phyloP scores from a whole-genome alignment of 2,329 filamentous ascomycete genomes.

The Fusarium hainanense region DNA sequence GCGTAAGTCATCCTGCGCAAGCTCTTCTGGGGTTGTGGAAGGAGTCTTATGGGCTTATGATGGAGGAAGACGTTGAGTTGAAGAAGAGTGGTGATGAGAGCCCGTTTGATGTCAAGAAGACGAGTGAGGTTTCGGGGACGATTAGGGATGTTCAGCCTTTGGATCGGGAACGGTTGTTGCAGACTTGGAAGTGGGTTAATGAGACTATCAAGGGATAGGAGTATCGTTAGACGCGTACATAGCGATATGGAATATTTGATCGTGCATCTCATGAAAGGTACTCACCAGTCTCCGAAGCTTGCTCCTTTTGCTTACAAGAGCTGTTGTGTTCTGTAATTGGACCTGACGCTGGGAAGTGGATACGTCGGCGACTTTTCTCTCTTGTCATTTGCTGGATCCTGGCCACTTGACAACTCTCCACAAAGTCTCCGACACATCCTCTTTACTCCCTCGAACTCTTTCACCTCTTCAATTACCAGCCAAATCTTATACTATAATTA shows the following conservation, averaged over 20 bases:
- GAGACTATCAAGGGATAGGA: neutral
- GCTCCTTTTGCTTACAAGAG: no score
- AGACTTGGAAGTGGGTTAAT: constrained; percentile 42
- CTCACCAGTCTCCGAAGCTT: neutral
- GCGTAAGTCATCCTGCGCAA: constrained; percentile 34
- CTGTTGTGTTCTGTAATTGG: no score
- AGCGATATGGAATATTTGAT: neutral
- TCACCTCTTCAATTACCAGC: no score
- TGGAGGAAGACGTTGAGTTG: neutral
- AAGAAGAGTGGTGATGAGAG: fast-evolving
- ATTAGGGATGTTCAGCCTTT: constrained; percentile 29
- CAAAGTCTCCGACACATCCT: neutral
- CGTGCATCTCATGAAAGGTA: neutral
- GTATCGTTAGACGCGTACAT: fast-evolving
- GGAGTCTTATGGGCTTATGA: neutral
- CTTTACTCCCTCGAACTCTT: neutral
- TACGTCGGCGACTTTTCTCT: neutral
- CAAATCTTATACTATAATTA: fast-evolving
- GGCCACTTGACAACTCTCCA: neutral
- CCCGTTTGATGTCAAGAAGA: constrained; percentile 22
- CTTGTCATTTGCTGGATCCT: neutral
- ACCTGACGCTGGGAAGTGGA: neutral
- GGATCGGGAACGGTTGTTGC: constrained; percentile 20
- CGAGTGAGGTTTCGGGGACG: constrained; percentile 10
- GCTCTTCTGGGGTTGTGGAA: constrained; percentile 43